A percentile compares a stretch with the other conserved stretches of the same genome.
These are phyloP conservation scores for Epichloe gansuensis DNA, from an alignment of 2,329 filamentous ascomycete species.

Conservation along the genomic window DNA sequence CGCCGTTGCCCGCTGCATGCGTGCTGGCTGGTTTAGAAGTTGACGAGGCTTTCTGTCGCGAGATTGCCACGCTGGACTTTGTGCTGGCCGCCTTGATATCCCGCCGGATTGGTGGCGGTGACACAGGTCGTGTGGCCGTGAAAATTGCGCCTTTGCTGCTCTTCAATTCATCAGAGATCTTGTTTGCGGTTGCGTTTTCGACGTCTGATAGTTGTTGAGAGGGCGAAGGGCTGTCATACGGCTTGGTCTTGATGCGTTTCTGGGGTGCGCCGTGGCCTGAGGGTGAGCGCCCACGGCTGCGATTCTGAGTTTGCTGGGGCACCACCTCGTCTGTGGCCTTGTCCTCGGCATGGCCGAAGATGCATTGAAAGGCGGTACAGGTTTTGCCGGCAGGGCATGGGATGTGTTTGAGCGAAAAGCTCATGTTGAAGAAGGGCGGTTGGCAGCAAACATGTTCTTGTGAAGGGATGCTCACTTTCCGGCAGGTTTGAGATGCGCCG, in stretches of 20 bases:
- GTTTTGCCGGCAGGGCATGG: constrained; percentile 35
- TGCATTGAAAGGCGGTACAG: constrained; percentile 37
- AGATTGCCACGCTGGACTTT: neutral
- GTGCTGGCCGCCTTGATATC: constrained; percentile 7
- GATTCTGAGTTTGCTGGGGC: neutral
- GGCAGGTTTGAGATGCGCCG: neutral
- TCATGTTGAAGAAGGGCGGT: constrained; percentile 16
- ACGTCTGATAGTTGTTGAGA: neutral
- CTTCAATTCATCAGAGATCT: neutral
- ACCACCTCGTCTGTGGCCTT: constrained; percentile 8
- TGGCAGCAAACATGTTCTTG: neutral
- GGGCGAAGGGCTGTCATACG: constrained; percentile 1
- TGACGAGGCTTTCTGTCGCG: neutral
- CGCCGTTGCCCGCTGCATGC: neutral
- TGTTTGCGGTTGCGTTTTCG: neutral
- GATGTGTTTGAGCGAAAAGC: constrained; percentile 32
- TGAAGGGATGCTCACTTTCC: neutral
- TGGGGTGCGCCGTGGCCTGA: constrained; percentile 16
- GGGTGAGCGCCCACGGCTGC: neutral
- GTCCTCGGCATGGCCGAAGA: constrained; percentile 33
- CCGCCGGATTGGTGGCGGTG: constrained; percentile 19
- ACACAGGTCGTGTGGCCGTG: constrained; percentile 18
- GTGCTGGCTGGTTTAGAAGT: neutral
- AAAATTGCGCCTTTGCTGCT: neutral
- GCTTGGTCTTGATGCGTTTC: constrained; percentile 18